These are phyloP conservation scores for Stevia rebaudiana DNA, from an alignment of 140 eudicot species.

Conservation along the genomic window DNA sequence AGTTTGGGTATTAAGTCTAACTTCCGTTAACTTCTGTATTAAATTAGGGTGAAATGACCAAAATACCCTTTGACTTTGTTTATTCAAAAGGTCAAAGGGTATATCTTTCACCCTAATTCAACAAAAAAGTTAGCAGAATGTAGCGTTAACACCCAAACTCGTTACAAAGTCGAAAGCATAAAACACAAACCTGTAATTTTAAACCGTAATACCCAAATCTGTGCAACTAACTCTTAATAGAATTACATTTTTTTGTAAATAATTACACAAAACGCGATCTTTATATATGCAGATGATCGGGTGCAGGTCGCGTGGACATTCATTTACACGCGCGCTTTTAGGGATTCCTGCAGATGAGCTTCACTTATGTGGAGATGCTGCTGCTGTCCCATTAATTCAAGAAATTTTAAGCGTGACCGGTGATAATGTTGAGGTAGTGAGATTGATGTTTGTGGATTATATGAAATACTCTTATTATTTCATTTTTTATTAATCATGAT, in stretches of 20 bases:
- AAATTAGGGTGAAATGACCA: no score
- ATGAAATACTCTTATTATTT: constrained; percentile 1
- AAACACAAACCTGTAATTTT: no score
- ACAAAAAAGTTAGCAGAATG: no score
- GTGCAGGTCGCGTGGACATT: constrained; percentile 73
- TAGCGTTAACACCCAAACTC: no score
- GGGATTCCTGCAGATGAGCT: constrained; percentile 82
- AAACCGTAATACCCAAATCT: no score
- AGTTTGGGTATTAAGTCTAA: no score
- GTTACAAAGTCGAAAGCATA: no score
- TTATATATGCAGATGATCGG: constrained; percentile 66
- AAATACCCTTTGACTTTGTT: no score
- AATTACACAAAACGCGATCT: not conserved
- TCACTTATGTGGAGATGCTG: constrained; percentile 94
- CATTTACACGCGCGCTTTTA: constrained; percentile 90
- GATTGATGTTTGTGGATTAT: constrained; percentile 11
- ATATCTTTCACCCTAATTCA: no score
- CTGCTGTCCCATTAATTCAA: constrained; percentile 81
- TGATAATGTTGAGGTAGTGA: constrained; percentile 57
- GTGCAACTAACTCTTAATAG: no score
- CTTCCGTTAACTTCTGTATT: no score
- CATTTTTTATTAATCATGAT: not conserved
- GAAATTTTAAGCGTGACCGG: constrained; percentile 78
- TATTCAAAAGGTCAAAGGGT: no score
- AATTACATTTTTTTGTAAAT: not conserved